phyloP scores from a whole-genome alignment of 2,329 filamentous ascomycete species.

The Aspergillus sp. region DNA sequence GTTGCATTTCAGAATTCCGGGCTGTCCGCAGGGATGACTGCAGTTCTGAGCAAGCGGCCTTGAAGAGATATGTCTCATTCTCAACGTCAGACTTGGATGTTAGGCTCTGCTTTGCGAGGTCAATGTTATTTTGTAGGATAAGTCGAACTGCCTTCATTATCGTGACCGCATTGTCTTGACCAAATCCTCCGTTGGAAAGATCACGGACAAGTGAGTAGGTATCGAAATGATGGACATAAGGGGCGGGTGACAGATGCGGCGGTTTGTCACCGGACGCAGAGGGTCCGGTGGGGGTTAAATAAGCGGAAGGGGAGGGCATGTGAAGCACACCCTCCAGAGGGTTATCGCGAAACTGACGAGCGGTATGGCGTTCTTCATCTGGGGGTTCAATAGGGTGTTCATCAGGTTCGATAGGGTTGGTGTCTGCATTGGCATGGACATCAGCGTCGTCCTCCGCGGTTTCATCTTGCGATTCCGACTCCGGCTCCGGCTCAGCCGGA shows the following conservation, averaged over 20 bases:
- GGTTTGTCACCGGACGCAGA: conserved; percentile 39
- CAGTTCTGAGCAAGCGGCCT: conserved; percentile 86
- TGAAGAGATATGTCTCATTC: conserved; percentile 90
- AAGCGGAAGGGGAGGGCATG: conserved; percentile 33
- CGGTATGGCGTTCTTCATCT: conserved; percentile 3
- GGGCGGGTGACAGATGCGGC: conserved; percentile 59
- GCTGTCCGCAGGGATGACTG: conserved; percentile 76
- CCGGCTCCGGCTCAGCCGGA: conserved; percentile 14
- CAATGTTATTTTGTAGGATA: conserved; percentile 69
- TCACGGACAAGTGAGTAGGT: conserved; percentile 81
- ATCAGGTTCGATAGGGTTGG: conserved; percentile 1
- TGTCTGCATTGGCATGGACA: background rate
- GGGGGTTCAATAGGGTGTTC: conserved; percentile 5
- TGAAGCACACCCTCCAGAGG: conserved; percentile 36
- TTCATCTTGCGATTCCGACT: conserved; percentile 14
- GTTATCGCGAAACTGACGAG: conserved; percentile 9
- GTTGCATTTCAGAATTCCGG: conserved; percentile 67
- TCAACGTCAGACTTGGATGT: conserved; percentile 89
- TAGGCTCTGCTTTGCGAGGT: conserved; percentile 68
- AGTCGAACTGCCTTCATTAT: conserved; percentile 87
- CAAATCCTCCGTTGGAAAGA: conserved; percentile 64
- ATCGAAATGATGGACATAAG: conserved; percentile 94
- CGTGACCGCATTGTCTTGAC: conserved; percentile 64
- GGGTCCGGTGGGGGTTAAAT: conserved; percentile 20
- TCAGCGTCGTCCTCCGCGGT: conserved; percentile 4